Evolutionary conservation across 2,329 filamentous ascomycete species (phyloP), one percentile per base, ranked within the genome.

Genomic region (Beauveria caledonica): DNA sequence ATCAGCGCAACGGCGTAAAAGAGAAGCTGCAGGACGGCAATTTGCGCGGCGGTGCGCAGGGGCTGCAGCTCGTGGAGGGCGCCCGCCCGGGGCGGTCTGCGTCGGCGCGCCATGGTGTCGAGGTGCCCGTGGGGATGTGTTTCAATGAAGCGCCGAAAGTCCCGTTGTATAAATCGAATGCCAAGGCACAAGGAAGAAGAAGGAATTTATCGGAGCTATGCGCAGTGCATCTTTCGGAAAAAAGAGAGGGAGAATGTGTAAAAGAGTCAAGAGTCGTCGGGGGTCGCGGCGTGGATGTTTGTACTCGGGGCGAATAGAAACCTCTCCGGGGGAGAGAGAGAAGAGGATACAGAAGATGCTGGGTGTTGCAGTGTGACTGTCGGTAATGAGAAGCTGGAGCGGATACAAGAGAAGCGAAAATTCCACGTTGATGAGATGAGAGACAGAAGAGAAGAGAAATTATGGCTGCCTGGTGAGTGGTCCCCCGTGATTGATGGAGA

Each of bases 31-130:
- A 86, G 71, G 13, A 76, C 74, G 46, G 78, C 76, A 68, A 86
- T 86, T 72, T 86, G 84, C 62, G 76, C 72, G 52, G 84, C 78
- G 69, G 86, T 83, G 64, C 79, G 80, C 63, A 85, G 75, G 10
- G 84, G 84, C 11, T 80, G 82, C n/a, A 86, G 78, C 66, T 86
- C 83, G 58, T 80, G 74, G 45, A 85, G 77, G 65, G 83, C 83
- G 72, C 84, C 83, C 51, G 83, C 74, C 67, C 83, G 80, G 56
- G 82, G 83, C 58, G 83, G 81, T 67, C 80, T 79, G 63, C 82
- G 77, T 62, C 82, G 76, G 62, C 82, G 80, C 46, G 82, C 71
- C 83, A 85, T 83, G n/a, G 29, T 66, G 23, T 15, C 11, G 10
- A 21, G 29, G 45, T 61, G 50, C 10, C 10, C 29, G 19, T 42